Evolutionary conservation across 208 protist species (phyloP).

Genomic region (Phytomonas sp.): DNA sequence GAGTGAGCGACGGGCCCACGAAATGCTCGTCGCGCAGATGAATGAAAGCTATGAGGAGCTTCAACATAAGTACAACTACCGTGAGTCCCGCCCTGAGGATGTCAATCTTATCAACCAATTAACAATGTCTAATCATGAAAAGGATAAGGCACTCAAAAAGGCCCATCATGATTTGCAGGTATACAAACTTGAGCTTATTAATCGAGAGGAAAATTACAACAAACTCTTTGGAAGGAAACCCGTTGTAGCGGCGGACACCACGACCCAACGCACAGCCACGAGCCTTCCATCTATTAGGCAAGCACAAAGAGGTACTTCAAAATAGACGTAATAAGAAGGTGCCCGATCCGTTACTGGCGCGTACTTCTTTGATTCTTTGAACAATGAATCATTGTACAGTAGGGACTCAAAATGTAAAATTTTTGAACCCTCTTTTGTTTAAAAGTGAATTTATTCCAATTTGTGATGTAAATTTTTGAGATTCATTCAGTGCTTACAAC

Average conservation of each 20-base stretch:
- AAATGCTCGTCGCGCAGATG: conserved; percentile 32
- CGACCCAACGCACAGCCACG: too few relatives aligned
- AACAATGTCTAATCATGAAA: conserved; percentile 60
- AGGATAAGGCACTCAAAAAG: conserved; percentile 68
- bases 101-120: conserved; percentile 85
- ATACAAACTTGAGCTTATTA: conserved; percentile 92
- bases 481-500: too few relatives aligned
- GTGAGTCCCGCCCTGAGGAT: conserved; percentile 85
- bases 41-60: conserved; percentile 40
- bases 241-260: conserved; percentile 25
- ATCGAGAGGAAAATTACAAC: conserved; percentile 94
- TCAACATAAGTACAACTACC: conserved; percentile 86
- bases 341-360: too few relatives aligned
- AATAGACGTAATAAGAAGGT: too few relatives aligned
- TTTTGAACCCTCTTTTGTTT: too few relatives aligned
- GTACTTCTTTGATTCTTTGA: too few relatives aligned
- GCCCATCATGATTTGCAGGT: conserved; percentile 84
- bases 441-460: too few relatives aligned
- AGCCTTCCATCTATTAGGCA: too few relatives aligned
- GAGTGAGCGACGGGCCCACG: conserved; percentile 27
- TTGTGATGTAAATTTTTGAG: too few relatives aligned
- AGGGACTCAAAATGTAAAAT: too few relatives aligned
- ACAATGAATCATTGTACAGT: too few relatives aligned
- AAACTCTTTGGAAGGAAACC: conserved; percentile 86
- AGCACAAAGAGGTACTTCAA: too few relatives aligned